Evolutionary conservation across 805 yeast species (phyloP).

Genomic region (Metschnikowia corniflorae): DNA sequence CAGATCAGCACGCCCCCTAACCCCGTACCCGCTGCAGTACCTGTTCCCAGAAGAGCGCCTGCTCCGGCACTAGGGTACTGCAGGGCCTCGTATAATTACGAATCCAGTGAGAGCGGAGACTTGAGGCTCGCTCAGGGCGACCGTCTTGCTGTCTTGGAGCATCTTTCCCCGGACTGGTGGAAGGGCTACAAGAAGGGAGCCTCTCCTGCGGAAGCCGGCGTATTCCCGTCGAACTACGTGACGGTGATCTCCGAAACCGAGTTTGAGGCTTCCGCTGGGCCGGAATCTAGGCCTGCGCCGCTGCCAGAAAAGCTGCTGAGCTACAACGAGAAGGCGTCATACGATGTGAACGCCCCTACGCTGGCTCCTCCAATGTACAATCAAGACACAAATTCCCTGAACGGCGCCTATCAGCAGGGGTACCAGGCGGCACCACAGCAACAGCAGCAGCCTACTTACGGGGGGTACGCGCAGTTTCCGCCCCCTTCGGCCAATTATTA

Average conservation of each 20-base stretch:
- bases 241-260: conserved; percentile 36
- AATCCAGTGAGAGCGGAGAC: conserved; percentile 75
- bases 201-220: conserved; percentile 53
- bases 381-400: conserved; percentile 19
- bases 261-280: conserved; percentile 20
- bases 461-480: conserved; percentile 44
- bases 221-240: conserved; percentile 90
- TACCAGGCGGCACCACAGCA: conserved; percentile 3
- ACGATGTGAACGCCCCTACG: not conserved
- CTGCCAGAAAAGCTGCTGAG: too few relatives aligned
- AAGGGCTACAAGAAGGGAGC: conserved; percentile 54
- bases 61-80: conserved; percentile 32
- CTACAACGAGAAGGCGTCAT: conserved; percentile 7
- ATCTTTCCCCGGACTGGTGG: conserved; percentile 87
- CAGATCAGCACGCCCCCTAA: conserved; percentile 20
- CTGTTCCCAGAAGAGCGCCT: conserved; percentile 16
- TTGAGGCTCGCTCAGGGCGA: conserved; percentile 63
- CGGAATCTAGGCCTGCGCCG: conserved; percentile 13
- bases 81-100: conserved; percentile 73
- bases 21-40: conserved; percentile 10
- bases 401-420: conserved; percentile 12
- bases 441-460: conserved; percentile 14
- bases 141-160: conserved; percentile 64
- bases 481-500: conserved; percentile 50
- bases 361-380: conserved; percentile 13